A percentile compares a stretch with the other conserved stretches of the same genome.
Conservation (phyloP, 805 yeast species). For the Starmerella cellae region DNA sequence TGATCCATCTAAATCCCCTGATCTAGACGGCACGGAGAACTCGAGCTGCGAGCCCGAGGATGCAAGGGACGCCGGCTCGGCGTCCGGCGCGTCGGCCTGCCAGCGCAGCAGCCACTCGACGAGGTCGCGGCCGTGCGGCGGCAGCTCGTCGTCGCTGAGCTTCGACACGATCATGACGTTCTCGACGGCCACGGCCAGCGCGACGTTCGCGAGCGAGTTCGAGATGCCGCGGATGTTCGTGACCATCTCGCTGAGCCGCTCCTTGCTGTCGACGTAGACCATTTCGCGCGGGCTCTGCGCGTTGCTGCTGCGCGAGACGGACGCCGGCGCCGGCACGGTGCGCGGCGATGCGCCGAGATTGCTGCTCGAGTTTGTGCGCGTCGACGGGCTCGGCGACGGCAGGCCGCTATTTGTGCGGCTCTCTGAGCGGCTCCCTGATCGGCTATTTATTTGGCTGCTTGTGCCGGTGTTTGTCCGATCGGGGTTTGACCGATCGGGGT, state of each 20-base stretch:
- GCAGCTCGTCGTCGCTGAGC: conserved; percentile 20
- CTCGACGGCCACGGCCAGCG: conserved; percentile 20
- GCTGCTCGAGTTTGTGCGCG: neutral
- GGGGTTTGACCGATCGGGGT: neutral
- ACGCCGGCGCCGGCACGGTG: conserved; percentile 1
- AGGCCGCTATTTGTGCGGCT: neutral
- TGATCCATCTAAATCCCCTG: neutral
- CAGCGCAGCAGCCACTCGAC: conserved; percentile 22
- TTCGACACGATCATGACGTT: conserved; percentile 20
- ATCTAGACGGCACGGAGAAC: neutral
- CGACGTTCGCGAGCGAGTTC: conserved; percentile 21
- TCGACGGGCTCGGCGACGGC: neutral
- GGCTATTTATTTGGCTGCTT: neutral
- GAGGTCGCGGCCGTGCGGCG: conserved; percentile 15
- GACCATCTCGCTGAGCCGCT: conserved; percentile 23
- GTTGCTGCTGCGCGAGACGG: conserved; percentile 12
- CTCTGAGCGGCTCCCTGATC: too few species aligned
- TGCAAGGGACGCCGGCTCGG: neutral
- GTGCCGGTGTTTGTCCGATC: neutral
- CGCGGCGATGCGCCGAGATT: neutral
- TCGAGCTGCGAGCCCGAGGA: conserved; percentile 1
- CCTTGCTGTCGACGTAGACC: conserved; percentile 23
- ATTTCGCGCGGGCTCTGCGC: conserved; percentile 20
- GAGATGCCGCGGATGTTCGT: conserved; percentile 24
- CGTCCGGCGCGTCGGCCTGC: conserved; percentile 6